Percentiles rank a stretch among this genome's conserved stretches.
Evolutionary conservation across 257 asterid genomes (phyloP).

Genomic region (Solanum gracilifrons): DNA sequence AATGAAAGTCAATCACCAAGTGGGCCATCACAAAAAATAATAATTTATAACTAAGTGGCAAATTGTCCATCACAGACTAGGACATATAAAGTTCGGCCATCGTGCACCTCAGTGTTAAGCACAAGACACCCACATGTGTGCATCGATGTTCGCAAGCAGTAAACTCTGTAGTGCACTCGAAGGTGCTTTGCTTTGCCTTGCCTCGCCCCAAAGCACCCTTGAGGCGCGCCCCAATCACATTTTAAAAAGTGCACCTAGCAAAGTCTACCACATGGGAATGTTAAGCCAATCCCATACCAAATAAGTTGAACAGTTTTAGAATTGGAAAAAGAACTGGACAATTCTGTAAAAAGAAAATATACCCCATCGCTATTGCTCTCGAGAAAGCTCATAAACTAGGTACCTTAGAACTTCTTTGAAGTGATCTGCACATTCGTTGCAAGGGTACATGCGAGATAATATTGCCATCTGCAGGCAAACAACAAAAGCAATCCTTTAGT

Average conservation of each 20-base stretch:
- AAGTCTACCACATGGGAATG: background rate
- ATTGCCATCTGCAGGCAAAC: conserved; percentile 63
- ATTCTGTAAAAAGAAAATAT: background rate
- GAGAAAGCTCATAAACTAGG: background rate
- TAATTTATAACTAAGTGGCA: background rate
- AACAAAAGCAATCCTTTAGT: conserved; percentile 3
- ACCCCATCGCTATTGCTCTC: background rate
- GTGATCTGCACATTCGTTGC: conserved; percentile 96
- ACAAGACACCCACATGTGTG: background rate
- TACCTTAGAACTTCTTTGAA: conserved; percentile 81
- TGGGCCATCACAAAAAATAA: background rate
- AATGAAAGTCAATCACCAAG: background rate
- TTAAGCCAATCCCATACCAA: background rate
- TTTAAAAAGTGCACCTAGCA: background rate
- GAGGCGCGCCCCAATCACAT: background rate
- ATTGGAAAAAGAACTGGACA: background rate
- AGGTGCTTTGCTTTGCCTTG: background rate
- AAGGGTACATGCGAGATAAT: conserved; percentile 83
- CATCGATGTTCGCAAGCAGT: background rate
- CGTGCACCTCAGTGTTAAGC: background rate
- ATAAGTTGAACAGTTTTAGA: background rate
- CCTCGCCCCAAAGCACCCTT: background rate
- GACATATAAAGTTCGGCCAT: background rate
- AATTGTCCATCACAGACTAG: background rate
- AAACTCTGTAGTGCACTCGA: background rate